Percentiles rank a stretch among this genome's conserved stretches.
phyloP scores from a whole-genome alignment of 768 basidiomycete genomes.

The Termitomyces sp. region DNA sequence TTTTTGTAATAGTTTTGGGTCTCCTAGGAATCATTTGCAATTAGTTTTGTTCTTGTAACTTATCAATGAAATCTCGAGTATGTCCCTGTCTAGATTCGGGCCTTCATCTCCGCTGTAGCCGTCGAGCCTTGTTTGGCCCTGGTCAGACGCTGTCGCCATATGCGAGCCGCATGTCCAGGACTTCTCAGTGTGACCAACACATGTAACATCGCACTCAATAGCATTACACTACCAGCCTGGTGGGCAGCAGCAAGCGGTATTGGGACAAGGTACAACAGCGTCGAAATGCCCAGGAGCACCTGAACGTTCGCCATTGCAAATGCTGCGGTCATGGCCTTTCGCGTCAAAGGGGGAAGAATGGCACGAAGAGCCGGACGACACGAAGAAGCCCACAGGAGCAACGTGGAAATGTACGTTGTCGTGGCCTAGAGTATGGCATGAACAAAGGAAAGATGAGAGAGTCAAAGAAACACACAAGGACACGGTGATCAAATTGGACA shows the following conservation, averaged over 20 bases:
- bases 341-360: conserved; percentile 58
- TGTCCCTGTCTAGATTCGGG: neutral
- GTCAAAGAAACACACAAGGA: conserved; percentile 57
- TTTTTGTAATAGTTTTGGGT: neutral
- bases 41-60: neutral
- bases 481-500: conserved; percentile 94
- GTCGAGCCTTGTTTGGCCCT: neutral
- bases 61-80: neutral
- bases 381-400: conserved; percentile 57
- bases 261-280: conserved; percentile 89
- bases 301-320: conserved; percentile 85
- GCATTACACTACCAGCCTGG: conserved; percentile 89
- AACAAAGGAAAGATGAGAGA: neutral
- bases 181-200: conserved; percentile 65
- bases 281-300: conserved; percentile 60
- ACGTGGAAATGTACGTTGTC: conserved; percentile 72
- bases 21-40: neutral
- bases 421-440: conserved; percentile 52
- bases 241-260: conserved; percentile 89
- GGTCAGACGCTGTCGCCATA: conserved; percentile 41
- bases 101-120: neutral
- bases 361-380: conserved; percentile 53
- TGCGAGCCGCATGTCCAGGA: conserved; percentile 60
- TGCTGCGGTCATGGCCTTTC: conserved; percentile 47
- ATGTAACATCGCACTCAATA: conserved; percentile 81